Conservation (phyloP, 1,284 basidiomycete genomes). For the Puccinia horiana region DNA sequence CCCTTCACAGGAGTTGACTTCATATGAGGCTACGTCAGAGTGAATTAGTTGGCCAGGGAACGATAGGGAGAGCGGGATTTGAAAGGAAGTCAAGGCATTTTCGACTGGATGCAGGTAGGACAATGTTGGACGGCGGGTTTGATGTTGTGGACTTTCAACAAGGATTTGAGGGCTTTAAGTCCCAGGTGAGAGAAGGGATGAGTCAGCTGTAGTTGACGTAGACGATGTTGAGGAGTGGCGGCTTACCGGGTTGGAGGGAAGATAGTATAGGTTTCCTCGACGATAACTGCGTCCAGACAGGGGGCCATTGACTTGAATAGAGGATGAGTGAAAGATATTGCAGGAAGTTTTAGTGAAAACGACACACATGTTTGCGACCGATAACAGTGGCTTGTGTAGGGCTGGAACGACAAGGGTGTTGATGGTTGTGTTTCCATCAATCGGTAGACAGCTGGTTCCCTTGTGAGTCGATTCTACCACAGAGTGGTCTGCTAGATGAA, state of each 20-base stretch:
- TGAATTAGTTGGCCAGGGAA: not conserved
- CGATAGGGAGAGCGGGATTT: not conserved
- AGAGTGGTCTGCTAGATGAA: conserved; percentile 15
- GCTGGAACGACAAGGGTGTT: conserved; percentile 2
- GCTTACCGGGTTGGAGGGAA: not conserved
- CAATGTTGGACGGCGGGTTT: not conserved
- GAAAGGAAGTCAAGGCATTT: not conserved
- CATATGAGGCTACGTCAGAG: not conserved
- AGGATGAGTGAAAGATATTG: not conserved
- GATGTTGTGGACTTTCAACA: not conserved
- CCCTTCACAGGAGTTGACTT: not conserved
- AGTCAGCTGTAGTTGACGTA: too few species aligned
- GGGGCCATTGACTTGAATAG: too few species aligned
- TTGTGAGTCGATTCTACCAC: not conserved
- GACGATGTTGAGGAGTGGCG: not conserved
- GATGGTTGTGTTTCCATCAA: not conserved
- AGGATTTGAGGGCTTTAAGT: not conserved
- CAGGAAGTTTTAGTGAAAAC: not conserved
- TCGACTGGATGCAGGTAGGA: not conserved
- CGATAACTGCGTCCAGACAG: not conserved
- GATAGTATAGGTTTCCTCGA: not conserved
- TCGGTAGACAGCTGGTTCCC: not conserved
- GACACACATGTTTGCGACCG: not conserved
- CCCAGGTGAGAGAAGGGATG: not conserved
- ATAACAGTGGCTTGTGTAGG: not conserved